A percentile compares a stretch with the other conserved stretches of the same genome.
phyloP scores from a whole-genome alignment of 495 filamentous ascomycete genomes.

The Penicillium argentinense region DNA sequence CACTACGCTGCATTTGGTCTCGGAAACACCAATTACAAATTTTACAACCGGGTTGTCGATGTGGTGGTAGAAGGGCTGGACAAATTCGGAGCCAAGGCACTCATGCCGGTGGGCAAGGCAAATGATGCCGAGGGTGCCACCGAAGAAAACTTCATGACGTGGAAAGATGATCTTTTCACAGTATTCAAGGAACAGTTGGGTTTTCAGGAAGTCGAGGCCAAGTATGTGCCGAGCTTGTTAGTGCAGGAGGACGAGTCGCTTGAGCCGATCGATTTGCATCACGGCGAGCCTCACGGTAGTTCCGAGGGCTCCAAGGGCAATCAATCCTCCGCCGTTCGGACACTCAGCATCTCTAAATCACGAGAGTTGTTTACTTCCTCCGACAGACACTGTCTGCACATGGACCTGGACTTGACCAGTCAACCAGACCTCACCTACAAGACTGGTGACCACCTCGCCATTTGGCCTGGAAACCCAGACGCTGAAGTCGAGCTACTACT shows the following conservation, averaged over 20 bases:
- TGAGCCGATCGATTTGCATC: slow-evolving; percentile 38
- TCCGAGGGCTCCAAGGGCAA: slow-evolving; percentile 23
- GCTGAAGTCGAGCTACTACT: slow-evolving; percentile 45
- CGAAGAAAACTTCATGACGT: slow-evolving; percentile 51
- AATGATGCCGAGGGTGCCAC: slow-evolving; percentile 50
- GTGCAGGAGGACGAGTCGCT: slow-evolving; percentile 40
- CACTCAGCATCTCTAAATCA: slow-evolving; percentile 34
- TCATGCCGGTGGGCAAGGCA: slow-evolving; percentile 40
- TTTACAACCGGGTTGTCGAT: slow-evolving; percentile 50
- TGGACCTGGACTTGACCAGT: slow-evolving; percentile 46
- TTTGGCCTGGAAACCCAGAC: slow-evolving; percentile 67
- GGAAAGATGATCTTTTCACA: slow-evolving; percentile 46
- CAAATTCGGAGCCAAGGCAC: slow-evolving; percentile 34
- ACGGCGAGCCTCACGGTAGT: slow-evolving; percentile 36
- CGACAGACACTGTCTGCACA: slow-evolving; percentile 47
- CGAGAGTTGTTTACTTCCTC: slow-evolving; percentile 39
- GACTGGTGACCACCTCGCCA: slow-evolving; percentile 73
- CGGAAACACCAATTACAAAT: slow-evolving; percentile 53
- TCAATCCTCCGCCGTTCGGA: slow-evolving; percentile 30
- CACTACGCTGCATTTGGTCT: slow-evolving; percentile 47
- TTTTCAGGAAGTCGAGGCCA: slow-evolving; percentile 35
- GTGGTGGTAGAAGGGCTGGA: slow-evolving; percentile 37
- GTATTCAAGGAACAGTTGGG: slow-evolving; percentile 36
- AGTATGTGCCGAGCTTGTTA: slow-evolving; percentile 42
- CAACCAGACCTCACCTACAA: slow-evolving; percentile 59